phyloP scores from a whole-genome alignment of 2,329 filamentous ascomycete species.

The Aphanocladium album region DNA sequence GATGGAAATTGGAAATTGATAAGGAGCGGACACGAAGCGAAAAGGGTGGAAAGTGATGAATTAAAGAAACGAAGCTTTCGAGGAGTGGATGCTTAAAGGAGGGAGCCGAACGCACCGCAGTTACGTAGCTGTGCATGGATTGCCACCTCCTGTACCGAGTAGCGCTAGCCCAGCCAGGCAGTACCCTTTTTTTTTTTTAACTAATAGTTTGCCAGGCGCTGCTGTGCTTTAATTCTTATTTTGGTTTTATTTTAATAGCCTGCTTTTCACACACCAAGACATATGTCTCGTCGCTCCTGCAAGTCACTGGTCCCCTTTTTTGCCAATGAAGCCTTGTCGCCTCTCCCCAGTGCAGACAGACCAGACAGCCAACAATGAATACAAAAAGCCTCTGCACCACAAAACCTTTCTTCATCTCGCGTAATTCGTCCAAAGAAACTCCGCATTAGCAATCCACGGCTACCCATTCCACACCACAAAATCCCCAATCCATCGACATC shows the following conservation, averaged over 20 bases:
- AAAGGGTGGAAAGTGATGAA: slow-evolving; percentile 10
- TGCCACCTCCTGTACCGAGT: not conserved
- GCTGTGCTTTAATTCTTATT: no score
- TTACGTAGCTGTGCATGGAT: not conserved
- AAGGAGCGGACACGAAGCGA: slow-evolving; percentile 8
- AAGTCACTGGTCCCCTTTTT: not conserved
- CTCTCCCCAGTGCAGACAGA: no score
- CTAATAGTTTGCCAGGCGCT: no score
- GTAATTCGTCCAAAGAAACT: not conserved
- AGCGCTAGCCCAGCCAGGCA: not conserved
- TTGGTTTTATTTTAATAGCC: no score
- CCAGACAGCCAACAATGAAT: no score
- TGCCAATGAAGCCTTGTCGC: no score
- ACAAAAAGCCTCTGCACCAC: not conserved
- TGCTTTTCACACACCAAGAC: not conserved
- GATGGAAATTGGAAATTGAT: not conserved
- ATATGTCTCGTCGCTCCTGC: not conserved
- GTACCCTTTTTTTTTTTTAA: not conserved
- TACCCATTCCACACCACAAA: no score
- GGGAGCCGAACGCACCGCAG: not conserved
- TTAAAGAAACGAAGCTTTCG: not conserved
- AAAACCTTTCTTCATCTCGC: not conserved
- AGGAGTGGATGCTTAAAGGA: not conserved
- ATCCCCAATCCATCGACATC: not conserved
- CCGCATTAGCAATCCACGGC: no score